Percentiles rank a stretch among this genome's conserved stretches.
Conservation (phyloP, 768 basidiomycete genomes). For the Boletus insuetus region DNA sequence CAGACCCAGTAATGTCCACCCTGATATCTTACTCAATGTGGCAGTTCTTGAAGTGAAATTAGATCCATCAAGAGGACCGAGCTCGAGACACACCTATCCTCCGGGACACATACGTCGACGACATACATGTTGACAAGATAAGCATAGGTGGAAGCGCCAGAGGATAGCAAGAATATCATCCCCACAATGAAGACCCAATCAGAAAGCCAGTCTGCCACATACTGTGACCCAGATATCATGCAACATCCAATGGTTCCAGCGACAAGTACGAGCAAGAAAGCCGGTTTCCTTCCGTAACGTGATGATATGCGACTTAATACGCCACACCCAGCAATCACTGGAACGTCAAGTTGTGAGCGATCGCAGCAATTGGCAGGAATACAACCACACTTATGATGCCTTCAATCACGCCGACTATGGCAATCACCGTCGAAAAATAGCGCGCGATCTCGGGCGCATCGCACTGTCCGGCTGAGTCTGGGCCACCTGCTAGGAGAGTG, state of each 20-base stretch:
- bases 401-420: constrained; percentile 11
- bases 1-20: constrained; percentile 29
- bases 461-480: constrained; percentile 14
- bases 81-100: constrained; percentile 19
- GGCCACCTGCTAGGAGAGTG: constrained; percentile 7
- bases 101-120: constrained; percentile 24
- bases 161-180: constrained; percentile 13
- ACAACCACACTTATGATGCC: constrained; percentile 23
- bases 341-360: not conserved
- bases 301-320: constrained; percentile 23
- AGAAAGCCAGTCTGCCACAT: constrained; percentile 8
- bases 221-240: constrained; percentile 18
- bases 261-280: constrained; percentile 13
- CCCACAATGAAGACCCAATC: constrained; percentile 14
- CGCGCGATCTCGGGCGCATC: constrained; percentile 17
- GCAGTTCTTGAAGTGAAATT: constrained; percentile 22
- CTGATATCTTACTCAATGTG: constrained; percentile 23
- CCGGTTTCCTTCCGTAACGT: constrained; percentile 25
- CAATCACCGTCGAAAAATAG: constrained; percentile 18
- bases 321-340: constrained; percentile 26
- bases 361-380: constrained; percentile 2
- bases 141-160: constrained; percentile 10
- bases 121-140: constrained; percentile 25
- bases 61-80: not conserved
- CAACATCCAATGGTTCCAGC: constrained; percentile 4